Base-by-base conservation (phyloP, 768 basidiomycete species). In the Tricholomella constricta region DNA sequence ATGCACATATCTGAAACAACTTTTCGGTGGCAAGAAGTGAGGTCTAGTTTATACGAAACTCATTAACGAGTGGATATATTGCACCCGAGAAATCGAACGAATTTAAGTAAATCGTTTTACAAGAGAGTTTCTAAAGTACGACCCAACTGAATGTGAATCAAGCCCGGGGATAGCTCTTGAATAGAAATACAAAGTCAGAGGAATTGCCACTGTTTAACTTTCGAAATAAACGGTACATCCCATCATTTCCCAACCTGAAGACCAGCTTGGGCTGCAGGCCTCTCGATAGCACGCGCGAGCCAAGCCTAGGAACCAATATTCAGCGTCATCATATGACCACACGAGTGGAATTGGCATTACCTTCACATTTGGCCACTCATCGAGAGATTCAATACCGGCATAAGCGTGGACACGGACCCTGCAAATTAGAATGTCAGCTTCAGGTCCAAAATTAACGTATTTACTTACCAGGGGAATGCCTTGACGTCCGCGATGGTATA, bases 401-500 rank as follows among this genome's bases (percentile, higher is more conserved):
- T 63, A 73, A 8, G 58, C 34, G 56, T 82, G 79, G 34, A 72
- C 40, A 19, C 75, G 68, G 43, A 92, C 76, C 89, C 88, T 89
- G 34, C 2, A 6, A 44, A 26, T 25, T 42, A 12, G 2, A 29
- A 41, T 9, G 17, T 14, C 11, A 45, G 22, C 26, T n/a, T 3
- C 12, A 3, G 10, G 50, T 12, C 23, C 19, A 27, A 23, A 35
- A 52, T 14, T 12, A 17, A 43, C 17, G 4, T 0, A 5, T 34
- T 31, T 17, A 54, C 68, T 52, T 56, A 85, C 88, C 88, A 91
- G 4, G 87, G 76, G 50, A 80, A 66, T 3, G 76, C 75, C 55
- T 91, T 92, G 54, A 89, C 72, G 62, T 91, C 90, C 2, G 89
- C 92, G 43, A 94, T 69, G 34, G 77, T 83, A 64, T 80, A 82